These are phyloP conservation scores for Diplodia intermedia DNA, from an alignment of 2,329 filamentous ascomycete species.

Conservation along the genomic window DNA sequence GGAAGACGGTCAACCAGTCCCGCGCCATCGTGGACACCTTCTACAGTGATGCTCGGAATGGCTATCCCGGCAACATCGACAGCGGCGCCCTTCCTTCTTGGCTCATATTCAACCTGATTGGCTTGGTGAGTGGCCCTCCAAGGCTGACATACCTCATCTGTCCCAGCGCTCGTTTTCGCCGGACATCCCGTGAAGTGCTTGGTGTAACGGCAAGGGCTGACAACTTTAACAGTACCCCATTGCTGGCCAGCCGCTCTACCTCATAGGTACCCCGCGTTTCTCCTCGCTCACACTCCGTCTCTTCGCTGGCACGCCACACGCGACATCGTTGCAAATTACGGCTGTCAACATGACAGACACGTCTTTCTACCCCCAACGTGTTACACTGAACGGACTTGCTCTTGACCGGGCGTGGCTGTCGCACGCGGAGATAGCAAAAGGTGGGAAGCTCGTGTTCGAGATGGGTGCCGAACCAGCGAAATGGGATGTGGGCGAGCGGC, in stretches of 20 bases:
- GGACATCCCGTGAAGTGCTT: neutral
- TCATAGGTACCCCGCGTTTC: constrained; percentile 57
- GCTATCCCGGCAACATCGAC: constrained; percentile 56
- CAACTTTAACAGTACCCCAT: constrained; percentile 48
- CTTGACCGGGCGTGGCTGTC: constrained; percentile 35
- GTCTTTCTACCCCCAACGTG: constrained; percentile 35
- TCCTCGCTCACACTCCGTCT: constrained; percentile 39
- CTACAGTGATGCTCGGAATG: constrained; percentile 49
- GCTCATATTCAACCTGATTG: constrained; percentile 60
- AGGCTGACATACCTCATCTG: neutral
- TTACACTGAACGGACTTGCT: constrained; percentile 34
- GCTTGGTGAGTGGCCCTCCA: constrained; percentile 39
- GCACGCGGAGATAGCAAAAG: constrained; percentile 28
- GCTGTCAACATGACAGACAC: constrained; percentile 32
- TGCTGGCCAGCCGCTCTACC: constrained; percentile 56
- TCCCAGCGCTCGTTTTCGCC: neutral
- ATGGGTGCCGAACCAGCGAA: constrained; percentile 29
- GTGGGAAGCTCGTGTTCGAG: constrained; percentile 36
- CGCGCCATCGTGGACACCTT: constrained; percentile 49
- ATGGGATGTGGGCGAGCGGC: constrained; percentile 37
- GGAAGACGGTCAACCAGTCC: constrained; percentile 39
- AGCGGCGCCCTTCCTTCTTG: constrained; percentile 59
- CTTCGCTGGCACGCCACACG: constrained; percentile 34
- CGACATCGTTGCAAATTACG: constrained; percentile 32
- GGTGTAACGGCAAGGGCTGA: neutral